phyloP scores from a whole-genome alignment of 1,284 basidiomycete species.

The Austropuccinia psidii region DNA sequence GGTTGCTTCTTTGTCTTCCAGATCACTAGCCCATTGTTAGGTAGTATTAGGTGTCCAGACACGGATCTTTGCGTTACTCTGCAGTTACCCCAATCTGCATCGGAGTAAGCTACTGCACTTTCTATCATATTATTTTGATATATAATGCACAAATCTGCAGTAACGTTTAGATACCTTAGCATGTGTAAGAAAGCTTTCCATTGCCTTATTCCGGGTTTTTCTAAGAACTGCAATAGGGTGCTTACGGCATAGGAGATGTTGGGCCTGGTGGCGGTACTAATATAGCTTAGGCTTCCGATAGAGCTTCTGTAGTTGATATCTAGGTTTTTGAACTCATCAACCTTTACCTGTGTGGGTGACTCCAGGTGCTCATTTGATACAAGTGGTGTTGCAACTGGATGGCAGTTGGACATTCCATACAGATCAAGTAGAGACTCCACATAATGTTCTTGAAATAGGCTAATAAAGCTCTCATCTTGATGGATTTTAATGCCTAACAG shows the following conservation, averaged over 20 bases:
- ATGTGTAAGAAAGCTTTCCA: neutral
- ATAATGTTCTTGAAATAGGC: slow-evolving; percentile 2
- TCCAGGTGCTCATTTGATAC: neutral
- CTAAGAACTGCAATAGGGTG: neutral
- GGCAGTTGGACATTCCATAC: neutral
- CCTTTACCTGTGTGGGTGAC: neutral
- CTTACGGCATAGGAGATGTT: neutral
- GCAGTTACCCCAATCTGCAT: neutral
- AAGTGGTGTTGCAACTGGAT: neutral
- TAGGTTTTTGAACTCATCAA: neutral
- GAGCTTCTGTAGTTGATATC: neutral
- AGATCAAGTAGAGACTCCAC: neutral
- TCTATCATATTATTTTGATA: neutral
- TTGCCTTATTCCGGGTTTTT: neutral
- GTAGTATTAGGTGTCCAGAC: neutral
- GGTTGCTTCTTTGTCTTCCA: slow-evolving; percentile 1
- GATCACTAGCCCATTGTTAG: neutral
- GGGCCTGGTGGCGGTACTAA: neutral
- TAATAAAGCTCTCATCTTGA: neutral
- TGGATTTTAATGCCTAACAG: neutral
- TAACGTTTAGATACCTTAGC: neutral
- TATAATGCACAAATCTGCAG: neutral
- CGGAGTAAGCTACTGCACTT: neutral
- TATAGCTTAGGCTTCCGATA: neutral
- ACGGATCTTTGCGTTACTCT: neutral